Evolutionary conservation across 768 basidiomycete genomes (phyloP), one percentile per base, ranked within the genome.

Genomic region (Crucibulum laeve): DNA sequence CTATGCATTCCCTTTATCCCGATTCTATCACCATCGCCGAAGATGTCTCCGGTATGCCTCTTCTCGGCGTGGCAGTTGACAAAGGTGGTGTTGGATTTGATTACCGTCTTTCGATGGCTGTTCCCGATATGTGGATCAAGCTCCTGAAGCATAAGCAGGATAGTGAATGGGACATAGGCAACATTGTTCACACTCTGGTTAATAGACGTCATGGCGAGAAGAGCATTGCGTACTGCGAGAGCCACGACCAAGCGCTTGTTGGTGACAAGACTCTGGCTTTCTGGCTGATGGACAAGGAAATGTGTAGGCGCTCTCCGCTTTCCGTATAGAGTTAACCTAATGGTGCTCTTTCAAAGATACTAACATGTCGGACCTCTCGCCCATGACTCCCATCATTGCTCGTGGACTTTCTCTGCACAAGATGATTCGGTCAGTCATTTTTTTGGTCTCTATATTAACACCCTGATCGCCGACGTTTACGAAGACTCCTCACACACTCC

Each of bases 61-160:
- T 97, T 8, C 82, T 99, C 15, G 84, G 95, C 55, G 68, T 79
- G 8, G 82, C 92, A 2, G 84, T 87, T 26, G 55, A 69, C 30
- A 74, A 83, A 46, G 96, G 95, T 36, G 96, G 96, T 11, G 72
- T 99, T 40, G 96, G 95, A 3, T 99, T 98, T 66, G 96, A 99
- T 68, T 99, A 97, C 64, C 87, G 96, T 24, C 72, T 99, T 36
- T 91, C 92, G 22, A 99, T 98, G 96, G 96, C 96, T 17, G 79
- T 99, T 40, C 96, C 96, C 2, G 96, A 99, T 64, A 97, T 95
- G 93, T 99, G 93, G 92, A 99, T 99, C 73, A 98, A 99, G 65
- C 73, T 98, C 21, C 78, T 98, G 53, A 99, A 98, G 62, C 96
- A 99, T 68, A 80, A 79, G 58, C 49, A 64, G 2, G 96, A 99